These are phyloP conservation scores for Trametopsis cervina DNA, from an alignment of 768 basidiomycete species.

Conservation along the genomic window DNA sequence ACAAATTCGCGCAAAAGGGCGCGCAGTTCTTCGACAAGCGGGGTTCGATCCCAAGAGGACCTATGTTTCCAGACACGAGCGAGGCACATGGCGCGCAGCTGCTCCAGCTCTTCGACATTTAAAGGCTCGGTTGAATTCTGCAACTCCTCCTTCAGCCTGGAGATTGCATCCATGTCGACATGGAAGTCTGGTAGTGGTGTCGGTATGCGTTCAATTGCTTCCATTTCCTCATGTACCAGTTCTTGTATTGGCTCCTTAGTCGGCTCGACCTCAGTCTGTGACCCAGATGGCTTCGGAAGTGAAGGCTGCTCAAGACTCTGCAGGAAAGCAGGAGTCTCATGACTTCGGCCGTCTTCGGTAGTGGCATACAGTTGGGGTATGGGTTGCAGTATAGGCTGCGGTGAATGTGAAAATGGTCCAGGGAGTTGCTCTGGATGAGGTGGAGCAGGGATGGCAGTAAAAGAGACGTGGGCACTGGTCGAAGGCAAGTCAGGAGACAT, in stretches of 20 bases:
- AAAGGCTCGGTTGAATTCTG: constrained; percentile 48
- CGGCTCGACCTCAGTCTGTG: too few species aligned
- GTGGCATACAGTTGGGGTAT: too few species aligned
- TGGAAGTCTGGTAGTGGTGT: constrained; percentile 77
- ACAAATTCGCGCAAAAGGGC: constrained; percentile 58
- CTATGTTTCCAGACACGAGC: constrained; percentile 78
- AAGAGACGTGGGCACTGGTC: not conserved
- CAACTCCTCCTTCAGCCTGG: constrained; percentile 42
- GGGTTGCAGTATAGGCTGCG: too few species aligned
- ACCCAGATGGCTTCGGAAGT: too few species aligned
- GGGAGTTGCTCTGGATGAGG: not conserved
- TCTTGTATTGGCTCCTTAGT: not conserved
- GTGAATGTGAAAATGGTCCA: constrained; percentile 6
- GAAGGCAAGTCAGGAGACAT: constrained; percentile 26
- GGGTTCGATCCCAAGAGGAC: constrained; percentile 76
- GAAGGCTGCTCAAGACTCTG: not conserved
- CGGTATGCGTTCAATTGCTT: constrained; percentile 50
- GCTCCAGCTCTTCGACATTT: constrained; percentile 87
- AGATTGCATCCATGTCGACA: constrained; percentile 45
- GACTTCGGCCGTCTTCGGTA: too few species aligned
- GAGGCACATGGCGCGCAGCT: constrained; percentile 80
- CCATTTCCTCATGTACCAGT: constrained; percentile 31
- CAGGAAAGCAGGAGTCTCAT: too few species aligned
- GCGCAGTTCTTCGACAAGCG: constrained; percentile 52
- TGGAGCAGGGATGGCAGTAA: not conserved